These are phyloP conservation scores for Fragilariopsis cylindrus DNA, from an alignment of 108 stramenopile genomes.

Conservation along the genomic window DNA sequence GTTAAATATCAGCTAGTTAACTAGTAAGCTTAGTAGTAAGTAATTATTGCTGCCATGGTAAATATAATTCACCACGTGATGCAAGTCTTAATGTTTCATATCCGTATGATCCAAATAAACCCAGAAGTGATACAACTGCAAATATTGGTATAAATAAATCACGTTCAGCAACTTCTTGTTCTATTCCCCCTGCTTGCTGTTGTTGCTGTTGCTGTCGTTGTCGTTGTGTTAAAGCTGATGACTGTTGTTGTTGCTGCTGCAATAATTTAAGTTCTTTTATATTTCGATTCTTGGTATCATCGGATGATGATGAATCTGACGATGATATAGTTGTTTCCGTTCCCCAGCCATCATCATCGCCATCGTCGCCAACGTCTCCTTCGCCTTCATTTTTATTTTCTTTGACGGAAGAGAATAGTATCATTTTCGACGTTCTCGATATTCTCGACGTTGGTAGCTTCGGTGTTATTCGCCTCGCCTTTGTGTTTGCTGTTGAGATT, in stretches of 20 bases:
- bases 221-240: too few species aligned
- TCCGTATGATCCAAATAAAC: conserved; percentile 62
- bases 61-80: conserved; percentile 59
- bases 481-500: neutral
- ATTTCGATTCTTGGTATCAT: neutral
- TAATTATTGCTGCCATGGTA: conserved; percentile 34
- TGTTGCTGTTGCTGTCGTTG: neutral
- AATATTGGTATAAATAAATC: conserved; percentile 77
- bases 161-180: conserved; percentile 15
- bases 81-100: conserved; percentile 72
- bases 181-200: neutral
- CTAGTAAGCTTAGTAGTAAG: too few species aligned
- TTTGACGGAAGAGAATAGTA: too few species aligned
- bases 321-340: neutral
- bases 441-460: neutral
- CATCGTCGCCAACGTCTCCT: conserved; percentile 4
- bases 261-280: neutral
- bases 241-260: neutral
- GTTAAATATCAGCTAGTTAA: too few species aligned
- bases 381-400: too few species aligned
- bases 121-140: conserved; percentile 51
- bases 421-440: neutral
- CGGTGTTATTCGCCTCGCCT: conserved; percentile 1
- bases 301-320: too few species aligned
- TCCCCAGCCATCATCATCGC: conserved; percentile 6